Base-by-base conservation (phyloP, 495 filamentous ascomycete genomes). In the Xylaria venustula region DNA sequence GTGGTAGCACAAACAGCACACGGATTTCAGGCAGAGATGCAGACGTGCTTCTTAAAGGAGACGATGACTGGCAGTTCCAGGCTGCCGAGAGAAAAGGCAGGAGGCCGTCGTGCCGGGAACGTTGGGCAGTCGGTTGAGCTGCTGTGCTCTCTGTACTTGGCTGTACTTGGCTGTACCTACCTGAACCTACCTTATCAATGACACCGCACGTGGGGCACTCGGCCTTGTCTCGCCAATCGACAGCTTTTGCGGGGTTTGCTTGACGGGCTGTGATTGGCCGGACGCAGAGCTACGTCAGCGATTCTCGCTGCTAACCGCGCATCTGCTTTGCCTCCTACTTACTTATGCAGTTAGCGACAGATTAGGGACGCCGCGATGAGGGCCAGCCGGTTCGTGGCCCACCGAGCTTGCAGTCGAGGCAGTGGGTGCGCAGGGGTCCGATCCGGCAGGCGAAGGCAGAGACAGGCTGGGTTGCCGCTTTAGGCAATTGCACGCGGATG, bases 201-300 rank as follows among this genome's bases (percentile, higher is more conserved):
- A 50, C 19, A 50, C 25, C 32, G 54, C 17, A 46, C 26, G 62
- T 58, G 62, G 55, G 41, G 55, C 28, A 6, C 15, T 40, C 40
- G 47, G 54, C 54, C 23, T 36, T 25, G 44, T 37, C 32, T 52
- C 47, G 40, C 53, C 53, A 55, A 55, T 55, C 53, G 26, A 55
- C 32, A 22, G 22, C 22, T 34, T 62, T 64, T 70, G 68, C 68
- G 68, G 67, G 68, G 68, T 66, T 55, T 46, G 23, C 12, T 7
- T 8, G 20, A 15, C 22, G 23, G 30, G 0, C 30, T 37, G 26
- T 71, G 58, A 71, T 68, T 71, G 68, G 68, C 19, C 36, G 58
- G 44, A 32, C 17, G 19, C 19, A 0, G 19, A 36, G 7, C 64
- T 64, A 71, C 66, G 66, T 67, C 66, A 69, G 69, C 66, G 62